A percentile compares a stretch with the other conserved stretches of the same genome.
Conservation (phyloP, 768 basidiomycete genomes). For the Pleurotus cornucopiae region DNA sequence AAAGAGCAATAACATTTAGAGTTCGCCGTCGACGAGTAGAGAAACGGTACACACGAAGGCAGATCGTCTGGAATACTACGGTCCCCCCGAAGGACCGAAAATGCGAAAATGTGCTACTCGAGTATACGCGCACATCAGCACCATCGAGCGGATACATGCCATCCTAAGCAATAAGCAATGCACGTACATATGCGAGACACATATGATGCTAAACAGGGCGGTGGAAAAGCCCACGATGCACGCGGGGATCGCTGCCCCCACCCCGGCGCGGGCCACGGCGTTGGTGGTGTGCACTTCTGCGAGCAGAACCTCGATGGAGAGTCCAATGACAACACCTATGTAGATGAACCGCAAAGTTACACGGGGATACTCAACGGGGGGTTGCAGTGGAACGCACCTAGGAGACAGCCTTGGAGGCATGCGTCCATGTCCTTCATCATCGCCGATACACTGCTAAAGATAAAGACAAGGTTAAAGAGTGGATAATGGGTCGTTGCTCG, state of each 20-base stretch:
- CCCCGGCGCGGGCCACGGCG: not conserved
- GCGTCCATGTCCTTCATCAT: too few species aligned
- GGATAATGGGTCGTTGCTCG: not conserved
- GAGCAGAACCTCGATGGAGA: not conserved
- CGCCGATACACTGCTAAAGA: too few species aligned
- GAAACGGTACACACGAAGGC: not conserved
- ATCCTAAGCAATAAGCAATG: too few species aligned
- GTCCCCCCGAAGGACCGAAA: not conserved
- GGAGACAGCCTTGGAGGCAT: too few species aligned
- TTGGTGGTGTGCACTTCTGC: not conserved
- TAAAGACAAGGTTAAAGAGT: not conserved
- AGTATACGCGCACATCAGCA: too few species aligned
- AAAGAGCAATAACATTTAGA: not conserved
- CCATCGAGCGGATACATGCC: too few species aligned
- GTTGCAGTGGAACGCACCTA: too few species aligned
- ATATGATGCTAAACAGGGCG: not conserved
- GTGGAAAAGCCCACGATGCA: not conserved
- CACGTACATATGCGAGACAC: too few species aligned
- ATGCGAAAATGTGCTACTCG: too few species aligned
- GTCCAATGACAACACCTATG: not conserved
- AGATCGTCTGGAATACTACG: not conserved
- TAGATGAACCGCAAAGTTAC: not conserved
- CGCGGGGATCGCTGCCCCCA: not conserved
- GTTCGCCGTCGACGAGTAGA: not conserved
- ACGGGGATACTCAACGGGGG: too few species aligned